Evolutionary conservation across 1,284 basidiomycete species (phyloP), one percentile per base, ranked within the genome.

Genomic region (Irpex sp.): DNA sequence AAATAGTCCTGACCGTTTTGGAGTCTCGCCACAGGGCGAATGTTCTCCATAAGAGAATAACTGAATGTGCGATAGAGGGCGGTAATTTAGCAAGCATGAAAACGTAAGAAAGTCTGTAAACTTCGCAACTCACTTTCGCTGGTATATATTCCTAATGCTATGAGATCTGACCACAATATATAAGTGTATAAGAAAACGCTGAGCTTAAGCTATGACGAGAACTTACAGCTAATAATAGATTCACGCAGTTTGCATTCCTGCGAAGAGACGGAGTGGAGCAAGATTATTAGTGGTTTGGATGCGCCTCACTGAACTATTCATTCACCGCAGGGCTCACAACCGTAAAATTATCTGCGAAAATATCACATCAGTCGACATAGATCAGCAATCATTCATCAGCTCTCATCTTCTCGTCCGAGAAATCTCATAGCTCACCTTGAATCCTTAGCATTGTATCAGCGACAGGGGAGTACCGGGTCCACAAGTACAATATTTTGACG

Each of bases 381-480:
- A 26, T 26, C 26, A 26, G 26, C 21, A 31, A 21, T 21, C 4
- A 55, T 33, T 7, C 26, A 26, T 11, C 26, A 31, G n/a, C 9
- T 9, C 8, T 33, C 15, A 55, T 7, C 26, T 19, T 0, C 50
- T 53, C 5, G 17, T 53, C 11, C 50, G 5, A n/a, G n/a, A 11
- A 15, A 15, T 46, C 6, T 11, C 6, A n/a, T 31, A 11, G 33
- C 53, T 55, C 13, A 55, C 53, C 11, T 36, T 31, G 9, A n/a
- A 55, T 1, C 5, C 26, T 11, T 13, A 55, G 53, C 0, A 55
- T 1, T 17, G 33, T 5, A 35, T 72, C 73, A 3, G 70, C 33
- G 57, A 74, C 68, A 7, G 72, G 70, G 35, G 71, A 61, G 55
- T 74, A 74, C 3, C 72, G 63, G 35, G 71, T 69, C 9, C 71